Evolutionary conservation across 2,329 filamentous ascomycete species (phyloP).

Genomic region (Fusarium domesticum): DNA sequence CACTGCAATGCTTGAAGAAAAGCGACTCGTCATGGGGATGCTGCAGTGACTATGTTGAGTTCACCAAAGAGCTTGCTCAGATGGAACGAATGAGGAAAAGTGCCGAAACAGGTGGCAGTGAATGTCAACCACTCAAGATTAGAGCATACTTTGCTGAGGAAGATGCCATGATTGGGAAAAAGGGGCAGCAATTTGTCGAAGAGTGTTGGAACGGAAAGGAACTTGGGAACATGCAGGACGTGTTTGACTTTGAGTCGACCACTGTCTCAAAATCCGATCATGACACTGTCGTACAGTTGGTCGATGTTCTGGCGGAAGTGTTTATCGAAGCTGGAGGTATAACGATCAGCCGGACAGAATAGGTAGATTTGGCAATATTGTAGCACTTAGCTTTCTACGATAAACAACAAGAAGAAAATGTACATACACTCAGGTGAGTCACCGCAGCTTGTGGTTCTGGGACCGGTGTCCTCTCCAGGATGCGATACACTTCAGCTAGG

Average conservation of each 20-base stretch:
- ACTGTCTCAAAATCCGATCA: conserved; percentile 12
- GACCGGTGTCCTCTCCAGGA: too few species aligned
- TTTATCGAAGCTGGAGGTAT: conserved; percentile 7
- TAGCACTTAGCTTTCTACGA: too few species aligned
- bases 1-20: conserved; percentile 16
- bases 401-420: too few species aligned
- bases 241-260: conserved; percentile 11
- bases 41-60: conserved; percentile 11
- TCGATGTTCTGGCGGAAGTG: conserved; percentile 8
- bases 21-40: conserved; percentile 11
- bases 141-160: conserved; percentile 12
- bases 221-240: conserved; percentile 3
- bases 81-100: background rate
- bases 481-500: too few species aligned
- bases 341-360: background rate
- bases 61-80: conserved; percentile 7
- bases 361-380: background rate
- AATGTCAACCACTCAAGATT: conserved; percentile 6
- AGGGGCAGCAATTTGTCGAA: conserved; percentile 17
- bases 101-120: background rate
- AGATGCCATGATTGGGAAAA: conserved; percentile 15
- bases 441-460: too few species aligned
- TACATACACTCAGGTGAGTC: too few species aligned
- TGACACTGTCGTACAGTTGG: conserved; percentile 11
- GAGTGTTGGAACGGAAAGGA: conserved; percentile 13